Conservation (phyloP, 495 filamentous ascomycete species). For the Pyronema omphalodes region DNA sequence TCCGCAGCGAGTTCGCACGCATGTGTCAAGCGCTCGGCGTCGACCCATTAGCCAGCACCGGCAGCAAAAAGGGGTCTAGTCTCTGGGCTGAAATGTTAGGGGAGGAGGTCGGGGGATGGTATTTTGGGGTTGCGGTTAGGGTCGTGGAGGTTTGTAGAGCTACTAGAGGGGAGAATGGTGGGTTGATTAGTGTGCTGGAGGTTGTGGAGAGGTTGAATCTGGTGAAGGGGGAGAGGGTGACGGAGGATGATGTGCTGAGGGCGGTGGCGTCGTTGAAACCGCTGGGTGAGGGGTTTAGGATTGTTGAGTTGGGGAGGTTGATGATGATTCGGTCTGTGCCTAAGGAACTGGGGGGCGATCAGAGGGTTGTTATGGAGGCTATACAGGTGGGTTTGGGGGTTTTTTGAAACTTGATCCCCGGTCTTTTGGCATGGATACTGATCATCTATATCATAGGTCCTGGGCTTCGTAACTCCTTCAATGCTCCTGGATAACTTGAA, state of each 20-base stretch:
- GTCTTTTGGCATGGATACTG: not conserved
- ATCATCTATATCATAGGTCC: conserved; percentile 32
- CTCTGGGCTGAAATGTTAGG: conserved; percentile 90
- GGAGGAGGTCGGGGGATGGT: conserved; percentile 87
- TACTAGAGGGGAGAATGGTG: conserved; percentile 81
- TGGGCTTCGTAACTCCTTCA: conserved; percentile 75
- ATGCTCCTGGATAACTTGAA: conserved; percentile 82
- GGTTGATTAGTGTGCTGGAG: conserved; percentile 69
- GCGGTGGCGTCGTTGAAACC: conserved; percentile 78
- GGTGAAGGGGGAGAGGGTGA: conserved; percentile 51
- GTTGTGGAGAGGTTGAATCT: conserved; percentile 45
- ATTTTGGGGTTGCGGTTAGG: conserved; percentile 84
- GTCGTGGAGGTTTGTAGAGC: conserved; percentile 85
- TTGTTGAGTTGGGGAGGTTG: conserved; percentile 61
- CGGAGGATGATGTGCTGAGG: conserved; percentile 68
- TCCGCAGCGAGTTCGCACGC: conserved; percentile 90
- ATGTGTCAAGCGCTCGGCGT: conserved; percentile 97
- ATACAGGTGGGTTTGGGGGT: conserved; percentile 34
- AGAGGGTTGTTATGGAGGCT: conserved; percentile 76
- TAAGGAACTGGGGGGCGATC: conserved; percentile 90
- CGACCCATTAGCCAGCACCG: conserved; percentile 67
- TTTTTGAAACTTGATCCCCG: not conserved
- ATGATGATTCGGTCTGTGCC: conserved; percentile 83
- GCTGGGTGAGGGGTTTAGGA: conserved; percentile 69
- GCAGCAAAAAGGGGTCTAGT: conserved; percentile 35